Base-by-base conservation (phyloP, 139 green algal species). In the Diplosphaera chodatii region DNA sequence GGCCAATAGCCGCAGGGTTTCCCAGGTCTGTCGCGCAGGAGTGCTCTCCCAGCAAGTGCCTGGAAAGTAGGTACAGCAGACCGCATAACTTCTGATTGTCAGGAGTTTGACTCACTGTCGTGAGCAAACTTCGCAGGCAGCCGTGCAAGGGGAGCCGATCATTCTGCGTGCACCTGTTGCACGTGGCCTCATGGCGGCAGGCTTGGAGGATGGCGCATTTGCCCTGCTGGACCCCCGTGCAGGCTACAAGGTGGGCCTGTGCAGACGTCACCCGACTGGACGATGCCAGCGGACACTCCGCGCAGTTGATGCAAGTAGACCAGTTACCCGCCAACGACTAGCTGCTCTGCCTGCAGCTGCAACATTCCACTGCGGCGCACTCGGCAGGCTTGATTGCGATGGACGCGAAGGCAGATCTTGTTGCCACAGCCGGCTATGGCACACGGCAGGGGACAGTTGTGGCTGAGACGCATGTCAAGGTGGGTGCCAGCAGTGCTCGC, bases 401-500 rank as follows among this genome's bases (percentile, higher is more conserved):
- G 70, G 88, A 91, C 55, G 77, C 75, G 0, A 48, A 75, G 4
- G 82, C 73, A 0, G 82, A 92, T 68, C 73, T 90, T 21, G 37
- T 94, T 55, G 88, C 78, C 2, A 90, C 84, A 15, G 82, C 72
- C 34, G 83, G 89, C 34, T 82, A 83, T 68, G 71, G 67, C 55
- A 64, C 75, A 67, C 79, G 85, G 6, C 68, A 68, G 70, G 86
- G 85, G 0, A 29, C 70, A 2, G 32, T 84, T 10, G 68, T 86
- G 56, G 18, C 75, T 29, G 87, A 92, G 64, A 79, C 74, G 29
- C 77, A 79, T 33, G 74, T 90, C 48, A 90, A 90, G 82, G 84
- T 89, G 32, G 8, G n/a, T n/a, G n/a, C n/a, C n/a, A n/a, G n/a
- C n/a, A n/a, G n/a, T n/a, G n/a, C n/a, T n/a, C n/a, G n/a, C n/a